Conservation (phyloP, 768 basidiomycete genomes). For the Agrocybe chaxingu region DNA sequence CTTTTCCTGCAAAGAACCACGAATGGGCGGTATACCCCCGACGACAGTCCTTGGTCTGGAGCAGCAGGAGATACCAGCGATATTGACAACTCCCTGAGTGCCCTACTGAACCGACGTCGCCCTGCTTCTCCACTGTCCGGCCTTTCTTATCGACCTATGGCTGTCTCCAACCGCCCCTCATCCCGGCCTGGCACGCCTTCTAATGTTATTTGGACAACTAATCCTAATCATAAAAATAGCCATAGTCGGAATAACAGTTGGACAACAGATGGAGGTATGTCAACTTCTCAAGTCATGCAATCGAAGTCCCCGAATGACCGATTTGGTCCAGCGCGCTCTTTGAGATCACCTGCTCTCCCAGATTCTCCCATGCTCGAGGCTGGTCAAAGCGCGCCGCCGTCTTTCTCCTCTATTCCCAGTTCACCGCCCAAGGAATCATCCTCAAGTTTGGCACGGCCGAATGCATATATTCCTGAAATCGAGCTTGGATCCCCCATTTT, state of each 20-base stretch:
- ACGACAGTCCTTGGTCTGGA: conserved; percentile 23
- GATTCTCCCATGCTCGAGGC: conserved; percentile 55
- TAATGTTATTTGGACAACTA: conserved; percentile 66
- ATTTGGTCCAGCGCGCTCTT: conserved; percentile 28
- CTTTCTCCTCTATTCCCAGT: conserved; percentile 25
- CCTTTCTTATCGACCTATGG: conserved; percentile 57
- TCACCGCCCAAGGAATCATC: conserved; percentile 27
- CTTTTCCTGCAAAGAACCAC: conserved; percentile 58
- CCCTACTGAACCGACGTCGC: conserved; percentile 53
- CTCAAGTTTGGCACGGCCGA: conserved; percentile 25
- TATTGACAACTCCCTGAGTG: conserved; percentile 44
- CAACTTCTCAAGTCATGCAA: conserved; percentile 27
- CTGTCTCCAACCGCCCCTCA: conserved; percentile 40
- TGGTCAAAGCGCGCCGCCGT: conserved; percentile 25
- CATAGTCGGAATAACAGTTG: conserved; percentile 63
- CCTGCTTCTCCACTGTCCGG: conserved; percentile 73
- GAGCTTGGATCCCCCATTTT: conserved; percentile 48
- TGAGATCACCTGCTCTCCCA: conserved; percentile 55
- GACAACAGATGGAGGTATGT: conserved; percentile 36
- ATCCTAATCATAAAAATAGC: conserved; percentile 19
- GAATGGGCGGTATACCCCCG: conserved; percentile 64
- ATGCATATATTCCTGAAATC: conserved; percentile 45
- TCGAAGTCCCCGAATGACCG: conserved; percentile 34
- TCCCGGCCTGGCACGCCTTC: conserved; percentile 71
- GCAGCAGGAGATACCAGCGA: conserved; percentile 33